These are phyloP conservation scores for Ophiostoma sp. DNA, from an alignment of 2,329 filamentous ascomycete species.

Conservation along the genomic window DNA sequence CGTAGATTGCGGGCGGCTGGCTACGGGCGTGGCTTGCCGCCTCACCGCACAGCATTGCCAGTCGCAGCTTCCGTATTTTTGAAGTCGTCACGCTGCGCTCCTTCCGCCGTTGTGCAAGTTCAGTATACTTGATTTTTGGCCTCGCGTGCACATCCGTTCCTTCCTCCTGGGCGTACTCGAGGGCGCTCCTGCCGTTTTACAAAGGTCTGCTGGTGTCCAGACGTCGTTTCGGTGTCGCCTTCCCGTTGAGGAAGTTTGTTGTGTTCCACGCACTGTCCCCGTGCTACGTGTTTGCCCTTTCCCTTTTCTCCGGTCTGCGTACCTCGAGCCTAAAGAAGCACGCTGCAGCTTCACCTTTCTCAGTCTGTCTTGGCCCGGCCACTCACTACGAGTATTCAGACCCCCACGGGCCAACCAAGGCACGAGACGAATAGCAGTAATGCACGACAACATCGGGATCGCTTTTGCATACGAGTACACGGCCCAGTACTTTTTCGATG, in stretches of 20 bases:
- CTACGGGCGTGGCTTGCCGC: too few species aligned
- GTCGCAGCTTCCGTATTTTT: too few species aligned
- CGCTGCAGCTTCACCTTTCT: background rate
- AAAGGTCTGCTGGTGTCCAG: background rate
- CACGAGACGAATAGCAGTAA: background rate
- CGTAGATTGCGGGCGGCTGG: too few species aligned
- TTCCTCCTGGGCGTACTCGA: background rate
- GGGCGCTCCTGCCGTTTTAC: background rate
- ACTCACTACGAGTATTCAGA: background rate
- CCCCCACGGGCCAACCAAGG: background rate
- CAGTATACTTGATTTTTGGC: too few species aligned
- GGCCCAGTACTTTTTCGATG: background rate
- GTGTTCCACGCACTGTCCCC: background rate
- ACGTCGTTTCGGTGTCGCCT: background rate
- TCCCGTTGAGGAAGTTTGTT: conserved; percentile 4
- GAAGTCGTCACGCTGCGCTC: too few species aligned
- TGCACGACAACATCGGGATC: background rate
- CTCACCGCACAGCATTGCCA: too few species aligned
- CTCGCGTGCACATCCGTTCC: background rate
- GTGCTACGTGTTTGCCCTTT: background rate
- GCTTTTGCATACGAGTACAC: background rate
- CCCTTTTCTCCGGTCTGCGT: background rate
- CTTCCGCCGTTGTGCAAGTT: too few species aligned
- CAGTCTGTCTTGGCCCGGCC: background rate
- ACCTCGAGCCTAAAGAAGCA: too few species aligned